These are phyloP conservation scores for Aureobasidium namibiae DNA, from an alignment of 2,329 filamentous ascomycete species.

Conservation along the genomic window DNA sequence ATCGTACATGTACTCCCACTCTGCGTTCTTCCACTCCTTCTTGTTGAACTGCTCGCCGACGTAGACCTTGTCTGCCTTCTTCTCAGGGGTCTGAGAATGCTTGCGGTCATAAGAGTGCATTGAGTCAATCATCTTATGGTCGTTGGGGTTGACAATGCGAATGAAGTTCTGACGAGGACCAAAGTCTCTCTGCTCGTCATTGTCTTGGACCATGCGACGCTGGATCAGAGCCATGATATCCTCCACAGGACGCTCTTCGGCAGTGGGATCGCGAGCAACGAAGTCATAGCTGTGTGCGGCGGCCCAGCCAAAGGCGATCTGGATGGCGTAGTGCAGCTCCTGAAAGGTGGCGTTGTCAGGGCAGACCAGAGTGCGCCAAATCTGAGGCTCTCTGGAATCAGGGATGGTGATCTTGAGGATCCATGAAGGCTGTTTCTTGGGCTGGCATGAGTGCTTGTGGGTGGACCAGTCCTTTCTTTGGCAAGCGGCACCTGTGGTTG, in stretches of 20 bases:
- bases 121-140: slow-evolving; percentile 9
- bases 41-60: slow-evolving; percentile 17
- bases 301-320: slow-evolving; percentile 23
- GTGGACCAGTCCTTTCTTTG: slow-evolving; percentile 16
- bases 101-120: slow-evolving; percentile 12
- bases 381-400: slow-evolving; percentile 18
- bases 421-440: slow-evolving; percentile 19
- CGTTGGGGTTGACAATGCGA: neutral
- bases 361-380: slow-evolving; percentile 21
- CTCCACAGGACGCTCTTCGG: neutral
- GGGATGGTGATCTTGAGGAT: slow-evolving; percentile 19
- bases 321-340: slow-evolving; percentile 22
- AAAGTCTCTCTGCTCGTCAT: neutral
- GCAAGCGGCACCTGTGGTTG: slow-evolving; percentile 7
- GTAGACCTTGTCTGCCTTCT: slow-evolving; percentile 14
- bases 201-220: neutral
- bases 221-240: neutral
- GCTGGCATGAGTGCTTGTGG: slow-evolving; percentile 18
- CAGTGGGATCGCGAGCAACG: slow-evolving; percentile 5
- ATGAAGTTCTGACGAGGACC: slow-evolving; percentile 2
- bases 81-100: slow-evolving; percentile 17
- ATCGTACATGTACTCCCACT: slow-evolving; percentile 22
- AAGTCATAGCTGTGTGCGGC: slow-evolving; percentile 22
- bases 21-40: slow-evolving; percentile 12
- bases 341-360: slow-evolving; percentile 20